Conservation (phyloP, 768 basidiomycete species). For the Boletus coccyginus region DNA sequence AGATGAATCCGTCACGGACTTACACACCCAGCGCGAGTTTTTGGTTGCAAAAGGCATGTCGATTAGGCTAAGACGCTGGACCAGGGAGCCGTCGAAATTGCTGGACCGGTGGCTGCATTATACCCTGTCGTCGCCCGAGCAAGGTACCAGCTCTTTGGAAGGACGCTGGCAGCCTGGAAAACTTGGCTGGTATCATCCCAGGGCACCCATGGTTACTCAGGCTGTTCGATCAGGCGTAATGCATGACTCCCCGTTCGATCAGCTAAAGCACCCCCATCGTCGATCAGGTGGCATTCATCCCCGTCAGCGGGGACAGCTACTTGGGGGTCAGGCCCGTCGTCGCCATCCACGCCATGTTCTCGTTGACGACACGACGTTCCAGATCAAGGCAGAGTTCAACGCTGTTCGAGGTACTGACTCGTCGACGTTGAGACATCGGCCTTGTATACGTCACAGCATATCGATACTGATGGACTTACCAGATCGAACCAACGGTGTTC, state of each 20-base stretch:
- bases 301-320: constrained; percentile 48
- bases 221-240: constrained; percentile 57
- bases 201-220: constrained; percentile 57
- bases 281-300: constrained; percentile 49
- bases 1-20: constrained; percentile 73
- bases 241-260: no score
- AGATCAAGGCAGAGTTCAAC: constrained; percentile 53
- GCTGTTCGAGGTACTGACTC: constrained; percentile 46
- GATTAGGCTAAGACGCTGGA: background rate
- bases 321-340: constrained; percentile 34
- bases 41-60: background rate
- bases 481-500: constrained; percentile 52
- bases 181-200: constrained; percentile 50
- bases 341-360: background rate
- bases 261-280: background rate
- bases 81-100: constrained; percentile 69
- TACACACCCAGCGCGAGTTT: constrained; percentile 55
- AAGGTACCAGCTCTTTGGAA: constrained; percentile 62
- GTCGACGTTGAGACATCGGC: background rate
- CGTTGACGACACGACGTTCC: background rate
- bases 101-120: constrained; percentile 62
- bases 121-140: constrained; percentile 65
- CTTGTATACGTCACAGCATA: no score
- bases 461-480: constrained; percentile 6
- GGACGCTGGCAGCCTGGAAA: constrained; percentile 65